Evolutionary conservation across 148 eudicot genomes (phyloP).

Genomic region (Arbutus unedo): DNA sequence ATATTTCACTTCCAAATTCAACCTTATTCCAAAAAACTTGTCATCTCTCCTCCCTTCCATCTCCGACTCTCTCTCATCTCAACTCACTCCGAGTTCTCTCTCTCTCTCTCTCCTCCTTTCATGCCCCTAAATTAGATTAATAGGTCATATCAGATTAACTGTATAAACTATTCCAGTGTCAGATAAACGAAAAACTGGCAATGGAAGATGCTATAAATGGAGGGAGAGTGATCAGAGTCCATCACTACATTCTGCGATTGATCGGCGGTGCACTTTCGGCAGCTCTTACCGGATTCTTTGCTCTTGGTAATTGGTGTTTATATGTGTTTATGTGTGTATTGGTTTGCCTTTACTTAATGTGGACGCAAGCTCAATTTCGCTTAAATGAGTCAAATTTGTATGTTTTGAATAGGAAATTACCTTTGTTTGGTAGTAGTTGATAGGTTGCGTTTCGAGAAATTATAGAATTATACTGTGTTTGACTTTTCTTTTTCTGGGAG

Average conservation of each 20-base stretch:
- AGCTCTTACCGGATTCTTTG: conserved; percentile 61
- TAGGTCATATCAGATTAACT: not conserved
- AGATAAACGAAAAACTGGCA: not conserved
- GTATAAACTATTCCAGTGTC: not conserved
- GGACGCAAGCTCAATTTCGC: not conserved
- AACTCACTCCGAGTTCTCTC: not conserved
- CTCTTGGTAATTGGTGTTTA: conserved; percentile 36
- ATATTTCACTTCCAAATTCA: too few species aligned
- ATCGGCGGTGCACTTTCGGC: conserved; percentile 48
- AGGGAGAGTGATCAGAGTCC: conserved; percentile 27
- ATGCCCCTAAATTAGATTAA: not conserved
- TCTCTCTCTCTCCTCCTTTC: not conserved
- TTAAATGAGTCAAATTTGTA: not conserved
- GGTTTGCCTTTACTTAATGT: not conserved
- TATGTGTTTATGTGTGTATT: not conserved
- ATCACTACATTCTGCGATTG: conserved; percentile 39
- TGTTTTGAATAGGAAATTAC: not conserved
- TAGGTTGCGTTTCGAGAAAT: not conserved
- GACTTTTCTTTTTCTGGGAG: not conserved
- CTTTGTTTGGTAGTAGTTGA: not conserved
- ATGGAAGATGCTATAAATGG: conserved; percentile 39
- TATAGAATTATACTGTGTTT: too few species aligned
- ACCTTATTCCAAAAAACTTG: too few species aligned
- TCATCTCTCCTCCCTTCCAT: too few species aligned
- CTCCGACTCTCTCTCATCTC: too few species aligned